Conservation (phyloP, 2,329 filamentous ascomycete species). For the Pyricularia sp. region DNA sequence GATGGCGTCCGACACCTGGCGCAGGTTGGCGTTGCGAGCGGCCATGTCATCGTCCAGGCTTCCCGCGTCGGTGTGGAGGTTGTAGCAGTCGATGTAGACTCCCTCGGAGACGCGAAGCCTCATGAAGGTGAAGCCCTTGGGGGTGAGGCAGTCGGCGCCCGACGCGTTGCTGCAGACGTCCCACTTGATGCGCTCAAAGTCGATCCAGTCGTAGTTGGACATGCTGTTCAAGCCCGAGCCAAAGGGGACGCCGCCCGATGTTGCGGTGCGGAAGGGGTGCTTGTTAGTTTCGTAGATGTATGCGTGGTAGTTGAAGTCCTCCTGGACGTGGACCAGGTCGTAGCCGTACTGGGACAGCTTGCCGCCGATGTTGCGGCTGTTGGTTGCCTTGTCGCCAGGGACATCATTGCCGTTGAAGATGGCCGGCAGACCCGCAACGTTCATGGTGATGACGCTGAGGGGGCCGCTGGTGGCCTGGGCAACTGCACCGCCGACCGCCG, state of each 20-base stretch:
- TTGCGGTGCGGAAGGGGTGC: conserved; percentile 47
- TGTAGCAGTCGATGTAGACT: conserved; percentile 50
- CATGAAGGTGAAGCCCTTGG: conserved; percentile 60
- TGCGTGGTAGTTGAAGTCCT: conserved; percentile 58
- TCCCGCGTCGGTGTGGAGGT: conserved; percentile 52
- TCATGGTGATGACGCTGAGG: conserved; percentile 42
- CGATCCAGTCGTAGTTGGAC: conserved; percentile 42
- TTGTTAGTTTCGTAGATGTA: conserved; percentile 47
- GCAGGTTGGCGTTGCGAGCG: conserved; percentile 45
- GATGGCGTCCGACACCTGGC: conserved; percentile 47
- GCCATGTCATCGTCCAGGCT: conserved; percentile 35
- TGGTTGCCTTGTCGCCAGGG: conserved; percentile 46
- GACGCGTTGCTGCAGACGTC: conserved; percentile 41
- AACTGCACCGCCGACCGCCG: not conserved
- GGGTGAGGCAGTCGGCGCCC: conserved; percentile 48
- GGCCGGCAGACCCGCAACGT: conserved; percentile 46
- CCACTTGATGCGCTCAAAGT: conserved; percentile 47
- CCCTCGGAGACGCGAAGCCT: conserved; percentile 36
- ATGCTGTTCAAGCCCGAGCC: conserved; percentile 53
- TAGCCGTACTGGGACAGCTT: conserved; percentile 43
- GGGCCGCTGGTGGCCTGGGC: conserved; percentile 13
- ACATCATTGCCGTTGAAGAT: conserved; percentile 47
- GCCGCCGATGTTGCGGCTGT: conserved; percentile 41
- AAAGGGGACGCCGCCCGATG: conserved; percentile 50
- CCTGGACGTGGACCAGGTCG: conserved; percentile 52